Conservation (phyloP, 176 grass and related monocot genomes). For the Dactylis glomerata region DNA sequence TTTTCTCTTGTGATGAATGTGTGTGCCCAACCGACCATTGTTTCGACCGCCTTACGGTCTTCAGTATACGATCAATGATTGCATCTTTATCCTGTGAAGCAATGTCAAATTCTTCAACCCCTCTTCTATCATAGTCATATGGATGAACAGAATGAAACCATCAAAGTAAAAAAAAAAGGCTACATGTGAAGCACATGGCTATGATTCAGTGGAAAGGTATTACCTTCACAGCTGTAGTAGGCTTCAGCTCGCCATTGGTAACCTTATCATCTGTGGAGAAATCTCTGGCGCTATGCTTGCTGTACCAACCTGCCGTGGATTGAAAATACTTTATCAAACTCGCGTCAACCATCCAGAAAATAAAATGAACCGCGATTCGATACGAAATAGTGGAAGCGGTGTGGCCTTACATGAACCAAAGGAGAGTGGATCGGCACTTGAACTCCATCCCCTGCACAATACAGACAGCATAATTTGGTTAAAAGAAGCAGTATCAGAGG, state of each 20-base stretch:
- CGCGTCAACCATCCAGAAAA: not conserved
- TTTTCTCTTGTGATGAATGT: slow-evolving; percentile 57
- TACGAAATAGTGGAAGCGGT: not conserved
- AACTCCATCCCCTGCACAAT: slow-evolving; percentile 17
- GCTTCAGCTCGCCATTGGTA: not conserved
- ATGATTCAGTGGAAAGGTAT: not conserved
- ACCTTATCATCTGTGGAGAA: slow-evolving; percentile 25
- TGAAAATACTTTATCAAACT: not conserved
- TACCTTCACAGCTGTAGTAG: slow-evolving; percentile 7
- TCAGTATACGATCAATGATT: slow-evolving; percentile 32
- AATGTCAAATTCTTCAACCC: not conserved
- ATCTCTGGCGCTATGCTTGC: slow-evolving; percentile 11
- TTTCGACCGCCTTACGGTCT: slow-evolving; percentile 32
- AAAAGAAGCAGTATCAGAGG: not conserved
- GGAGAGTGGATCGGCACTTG: not conserved
- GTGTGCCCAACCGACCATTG: slow-evolving; percentile 46
- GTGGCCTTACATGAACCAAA: not conserved
- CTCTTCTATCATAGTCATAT: not conserved
- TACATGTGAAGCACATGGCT: not conserved
- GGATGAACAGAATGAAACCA: not conserved
- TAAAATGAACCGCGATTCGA: not conserved
- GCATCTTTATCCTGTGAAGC: slow-evolving; percentile 20
- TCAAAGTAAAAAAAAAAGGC: not conserved
- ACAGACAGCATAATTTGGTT: not conserved
- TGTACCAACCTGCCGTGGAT: slow-evolving; percentile 7